Evolutionary conservation across 169 alveolate genomes (phyloP).

Genomic region (Perkinsus olseni): DNA sequence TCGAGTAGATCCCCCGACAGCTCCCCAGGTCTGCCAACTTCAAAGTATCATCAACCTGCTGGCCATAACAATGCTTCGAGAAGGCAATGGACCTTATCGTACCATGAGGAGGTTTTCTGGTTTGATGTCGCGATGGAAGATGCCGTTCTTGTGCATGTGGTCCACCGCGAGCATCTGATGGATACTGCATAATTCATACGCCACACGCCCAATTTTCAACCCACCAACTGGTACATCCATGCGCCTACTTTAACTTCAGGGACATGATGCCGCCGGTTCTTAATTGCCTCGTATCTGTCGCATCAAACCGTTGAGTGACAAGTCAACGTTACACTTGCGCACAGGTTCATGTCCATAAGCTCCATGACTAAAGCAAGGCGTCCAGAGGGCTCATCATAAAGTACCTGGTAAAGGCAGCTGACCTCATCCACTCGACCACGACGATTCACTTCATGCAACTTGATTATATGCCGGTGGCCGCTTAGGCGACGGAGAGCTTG

Average conservation of each 20-base stretch:
- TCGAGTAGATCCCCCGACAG: conserved; percentile 70
- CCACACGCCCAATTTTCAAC: not conserved
- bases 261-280: conserved; percentile 56
- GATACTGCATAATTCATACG: conserved; percentile 52
- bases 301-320: not conserved
- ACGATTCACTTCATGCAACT: conserved; percentile 55
- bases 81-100: not conserved
- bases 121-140: conserved; percentile 78
- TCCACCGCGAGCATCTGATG: conserved; percentile 65
- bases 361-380: conserved; percentile 77
- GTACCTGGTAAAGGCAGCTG: conserved; percentile 39
- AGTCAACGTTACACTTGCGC: not conserved
- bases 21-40: conserved; percentile 77
- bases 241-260: conserved; percentile 60
- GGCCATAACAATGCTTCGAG: not conserved
- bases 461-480: conserved; percentile 70
- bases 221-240: not conserved
- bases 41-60: conserved; percentile 49
- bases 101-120: conserved; percentile 76
- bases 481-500: conserved; percentile 70
- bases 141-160: conserved; percentile 81
- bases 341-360: conserved; percentile 72
- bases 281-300: conserved; percentile 59
- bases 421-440: not conserved
- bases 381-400: conserved; percentile 81